phyloP scores from a whole-genome alignment of 1,284 basidiomycete species.

The Cryptococcus sp. region DNA sequence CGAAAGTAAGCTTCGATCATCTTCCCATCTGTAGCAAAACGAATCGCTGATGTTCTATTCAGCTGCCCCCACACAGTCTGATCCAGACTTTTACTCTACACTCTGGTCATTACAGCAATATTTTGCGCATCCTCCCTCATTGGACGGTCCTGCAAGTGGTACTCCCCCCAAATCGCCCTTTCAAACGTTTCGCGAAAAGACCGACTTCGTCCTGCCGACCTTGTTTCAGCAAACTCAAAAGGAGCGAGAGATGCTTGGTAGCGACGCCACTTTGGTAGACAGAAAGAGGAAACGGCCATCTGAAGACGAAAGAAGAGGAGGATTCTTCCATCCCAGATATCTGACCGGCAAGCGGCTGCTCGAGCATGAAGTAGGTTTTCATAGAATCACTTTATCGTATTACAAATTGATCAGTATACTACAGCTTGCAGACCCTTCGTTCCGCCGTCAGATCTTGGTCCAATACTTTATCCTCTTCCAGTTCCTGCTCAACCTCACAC shows the following conservation, averaged over 20 bases:
- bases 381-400: not conserved
- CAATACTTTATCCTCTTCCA: conserved; percentile 53
- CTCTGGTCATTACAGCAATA: conserved; percentile 51
- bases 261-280: conserved; percentile 23
- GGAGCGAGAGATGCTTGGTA: conserved; percentile 36
- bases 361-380: conserved; percentile 39
- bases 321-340: conserved; percentile 48
- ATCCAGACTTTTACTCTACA: conserved; percentile 47
- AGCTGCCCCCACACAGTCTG: conserved; percentile 2
- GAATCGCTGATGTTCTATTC: not conserved
- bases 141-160: conserved; percentile 37
- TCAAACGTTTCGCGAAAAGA: conserved; percentile 38
- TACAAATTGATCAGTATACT: not conserved
- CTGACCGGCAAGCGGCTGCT: conserved; percentile 46
- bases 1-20: not conserved
- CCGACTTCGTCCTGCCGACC: conserved; percentile 43
- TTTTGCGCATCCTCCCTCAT: conserved; percentile 47
- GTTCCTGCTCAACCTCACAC: conserved; percentile 47
- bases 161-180: conserved; percentile 33
- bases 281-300: conserved; percentile 34
- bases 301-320: conserved; percentile 19
- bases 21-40: not conserved
- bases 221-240: conserved; percentile 44
- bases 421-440: conserved; percentile 45
- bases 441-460: conserved; percentile 51